These are phyloP conservation scores for Ammopiptanthus mongolicus DNA, from an alignment of 306 rosid species.

Conservation along the genomic window DNA sequence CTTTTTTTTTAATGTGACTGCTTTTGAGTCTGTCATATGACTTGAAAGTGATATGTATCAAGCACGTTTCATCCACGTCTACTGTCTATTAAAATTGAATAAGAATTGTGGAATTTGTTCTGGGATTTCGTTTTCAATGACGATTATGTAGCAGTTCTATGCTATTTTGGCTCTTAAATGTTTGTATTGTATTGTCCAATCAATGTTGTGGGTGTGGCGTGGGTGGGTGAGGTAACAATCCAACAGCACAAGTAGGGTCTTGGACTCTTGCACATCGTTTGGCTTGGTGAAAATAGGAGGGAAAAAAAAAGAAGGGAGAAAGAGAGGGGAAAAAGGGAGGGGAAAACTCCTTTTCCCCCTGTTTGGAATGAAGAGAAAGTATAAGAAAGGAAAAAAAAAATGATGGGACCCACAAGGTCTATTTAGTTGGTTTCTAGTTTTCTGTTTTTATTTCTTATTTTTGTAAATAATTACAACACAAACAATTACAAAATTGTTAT, in stretches of 20 bases:
- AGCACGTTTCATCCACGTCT: background rate
- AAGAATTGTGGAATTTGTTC: background rate
- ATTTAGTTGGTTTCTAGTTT: no score
- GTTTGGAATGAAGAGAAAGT: no score
- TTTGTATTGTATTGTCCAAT: slow-evolving; percentile 16
- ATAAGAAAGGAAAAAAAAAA: no score
- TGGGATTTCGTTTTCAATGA: slow-evolving; percentile 3
- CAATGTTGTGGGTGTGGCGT: slow-evolving; percentile 23
- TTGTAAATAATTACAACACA: no score
- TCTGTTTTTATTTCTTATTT: no score
- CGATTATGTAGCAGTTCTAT: background rate
- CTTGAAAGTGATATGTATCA: background rate
- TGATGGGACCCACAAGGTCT: no score
- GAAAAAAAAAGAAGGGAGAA: no score
- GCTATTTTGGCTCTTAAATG: background rate
- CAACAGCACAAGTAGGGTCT: slow-evolving; percentile 33
- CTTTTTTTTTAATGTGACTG: background rate
- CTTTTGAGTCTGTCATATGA: background rate
- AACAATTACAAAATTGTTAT: no score
- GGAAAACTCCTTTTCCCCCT: no score
- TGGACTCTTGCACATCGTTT: no score
- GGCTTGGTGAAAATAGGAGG: no score
- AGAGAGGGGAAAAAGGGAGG: no score
- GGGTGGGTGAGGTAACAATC: slow-evolving; percentile 41
- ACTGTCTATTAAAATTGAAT: background rate